These are phyloP conservation scores for Scleromitrula shiraiana DNA, from an alignment of 2,329 filamentous ascomycete species.

Conservation along the genomic window DNA sequence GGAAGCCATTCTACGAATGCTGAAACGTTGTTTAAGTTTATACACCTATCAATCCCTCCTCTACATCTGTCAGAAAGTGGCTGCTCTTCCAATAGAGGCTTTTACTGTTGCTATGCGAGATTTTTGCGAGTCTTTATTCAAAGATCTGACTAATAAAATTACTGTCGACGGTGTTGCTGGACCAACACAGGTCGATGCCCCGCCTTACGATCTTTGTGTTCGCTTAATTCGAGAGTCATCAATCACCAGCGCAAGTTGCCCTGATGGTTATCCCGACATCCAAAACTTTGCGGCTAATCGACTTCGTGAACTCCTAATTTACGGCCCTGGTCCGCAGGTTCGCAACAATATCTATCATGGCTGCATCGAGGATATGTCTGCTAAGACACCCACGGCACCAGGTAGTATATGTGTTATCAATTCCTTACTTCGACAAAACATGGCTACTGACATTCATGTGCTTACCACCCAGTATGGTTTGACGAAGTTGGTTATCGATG, in stretches of 20 bases:
- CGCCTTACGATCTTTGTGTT: slow-evolving; percentile 50
- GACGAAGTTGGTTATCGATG: slow-evolving; percentile 52
- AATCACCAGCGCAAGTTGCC: slow-evolving; percentile 42
- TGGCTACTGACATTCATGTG: slow-evolving; percentile 44
- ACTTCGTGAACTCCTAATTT: slow-evolving; percentile 50
- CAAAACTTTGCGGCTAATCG: slow-evolving; percentile 56
- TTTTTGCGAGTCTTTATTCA: slow-evolving; percentile 52
- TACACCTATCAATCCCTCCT: slow-evolving; percentile 44
- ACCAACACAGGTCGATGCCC: slow-evolving; percentile 32
- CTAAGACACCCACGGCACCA: slow-evolving; percentile 54
- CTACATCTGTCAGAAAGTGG: slow-evolving; percentile 65
- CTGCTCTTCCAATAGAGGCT: slow-evolving; percentile 51
- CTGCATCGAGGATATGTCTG: slow-evolving; percentile 61
- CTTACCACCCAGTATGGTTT: slow-evolving; percentile 55
- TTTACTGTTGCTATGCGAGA: slow-evolving; percentile 56
- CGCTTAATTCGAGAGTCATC: slow-evolving; percentile 67
- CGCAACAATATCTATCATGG: slow-evolving; percentile 55
- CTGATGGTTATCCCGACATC: slow-evolving; percentile 52
- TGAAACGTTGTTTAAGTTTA: slow-evolving; percentile 40
- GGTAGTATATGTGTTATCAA: slow-evolving; percentile 65
- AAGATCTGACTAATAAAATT: slow-evolving; percentile 24
- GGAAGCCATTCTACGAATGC: slow-evolving; percentile 67
- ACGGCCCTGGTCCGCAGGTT: slow-evolving; percentile 46
- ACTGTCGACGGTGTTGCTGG: slow-evolving; percentile 24
- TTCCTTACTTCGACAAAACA: slow-evolving; percentile 39